Evolutionary conservation across 1,284 basidiomycete species (phyloP), one percentile per base, ranked within the genome.

Genomic region (Marasmius fiardii): DNA sequence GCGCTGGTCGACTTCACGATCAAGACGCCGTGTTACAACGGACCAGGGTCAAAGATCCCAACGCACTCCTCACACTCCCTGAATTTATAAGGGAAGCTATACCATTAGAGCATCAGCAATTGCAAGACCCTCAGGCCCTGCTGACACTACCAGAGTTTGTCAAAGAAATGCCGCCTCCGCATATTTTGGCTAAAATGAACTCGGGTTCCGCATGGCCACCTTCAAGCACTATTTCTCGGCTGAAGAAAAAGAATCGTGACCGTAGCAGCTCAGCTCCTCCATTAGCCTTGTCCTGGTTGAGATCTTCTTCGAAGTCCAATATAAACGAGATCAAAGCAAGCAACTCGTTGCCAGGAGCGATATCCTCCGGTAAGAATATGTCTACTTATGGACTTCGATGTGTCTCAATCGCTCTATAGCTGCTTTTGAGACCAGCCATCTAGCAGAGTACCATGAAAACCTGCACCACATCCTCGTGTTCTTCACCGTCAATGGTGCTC

Each of bases 391-490:
- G 24, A 51, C 48, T 49, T 60, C 56, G 39, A 63, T 60, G 53
- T 39, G 60, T 65, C 61, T 18, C 60, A n/a, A 43, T 39, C 47
- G 41, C 20, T 58, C 7, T 55, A 44, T 51, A 73, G 72, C 68
- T 60, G 74, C 68, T 5, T 78, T 91, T 43, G 79, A 86, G 43
- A 76, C 90, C 11, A 69, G 75, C 16, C 93, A 90, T 64, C 80
- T 94, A 31, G 91, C 90, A 3, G 93, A 95, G 67, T 81, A 90
- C 65, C 91, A 94, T 67, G 91, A 93, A 65, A 90, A 83, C 53
- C 78, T 95, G 0, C 83, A 85, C 20, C 85, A 87, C 54, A 78
- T 93, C 20, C 76, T 92, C 39, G 79, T 91, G 7, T 90, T 92
- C 67, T 69, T 85, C 51, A 79, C 75, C 14, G 72, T 81, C 20